Conservation (phyloP, 352 stramenopile species). For the Paralagenidium karlingii region DNA sequence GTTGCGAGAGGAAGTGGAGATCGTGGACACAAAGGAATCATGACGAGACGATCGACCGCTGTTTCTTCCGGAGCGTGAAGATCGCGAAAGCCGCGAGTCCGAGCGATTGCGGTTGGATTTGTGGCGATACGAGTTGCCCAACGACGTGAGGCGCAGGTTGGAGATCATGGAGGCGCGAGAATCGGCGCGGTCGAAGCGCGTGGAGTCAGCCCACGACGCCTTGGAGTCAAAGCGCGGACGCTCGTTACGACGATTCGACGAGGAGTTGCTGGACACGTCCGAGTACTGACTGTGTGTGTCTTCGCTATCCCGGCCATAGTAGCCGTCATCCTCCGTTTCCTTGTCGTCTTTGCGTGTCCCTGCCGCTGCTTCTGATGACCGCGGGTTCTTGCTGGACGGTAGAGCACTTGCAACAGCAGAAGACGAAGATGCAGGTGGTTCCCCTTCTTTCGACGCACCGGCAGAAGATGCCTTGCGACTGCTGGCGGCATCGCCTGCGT, state of each 20-base stretch:
- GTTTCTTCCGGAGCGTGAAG: slow-evolving; percentile 16
- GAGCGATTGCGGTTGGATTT: slow-evolving; percentile 26
- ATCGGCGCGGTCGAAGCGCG: slow-evolving; percentile 70
- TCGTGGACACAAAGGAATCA: slow-evolving; percentile 71
- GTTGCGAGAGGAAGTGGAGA: slow-evolving; percentile 51
- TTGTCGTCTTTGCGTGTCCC: no score
- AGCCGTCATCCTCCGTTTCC: no score
- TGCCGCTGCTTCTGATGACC: no score
- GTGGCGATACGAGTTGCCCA: slow-evolving; percentile 14
- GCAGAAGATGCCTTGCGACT: no score
- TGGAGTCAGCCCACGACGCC: slow-evolving; percentile 77
- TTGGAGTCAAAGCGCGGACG: slow-evolving; percentile 72
- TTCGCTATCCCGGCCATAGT: no score
- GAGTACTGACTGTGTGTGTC: no score
- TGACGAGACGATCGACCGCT: slow-evolving; percentile 22
- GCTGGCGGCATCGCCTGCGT: no score
- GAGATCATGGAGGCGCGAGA: slow-evolving; percentile 69
- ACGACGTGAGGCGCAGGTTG: slow-evolving; percentile 45
- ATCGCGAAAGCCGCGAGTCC: slow-evolving; percentile 41
- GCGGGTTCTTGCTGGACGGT: no score
- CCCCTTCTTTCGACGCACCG: no score
- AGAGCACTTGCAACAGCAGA: no score
- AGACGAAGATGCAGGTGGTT: no score
- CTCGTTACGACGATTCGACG: slow-evolving; percentile 16
- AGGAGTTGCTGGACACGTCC: no score